Base-by-base conservation (phyloP, 176 grass and related monocot genomes). In the Puya raimondii region DNA sequence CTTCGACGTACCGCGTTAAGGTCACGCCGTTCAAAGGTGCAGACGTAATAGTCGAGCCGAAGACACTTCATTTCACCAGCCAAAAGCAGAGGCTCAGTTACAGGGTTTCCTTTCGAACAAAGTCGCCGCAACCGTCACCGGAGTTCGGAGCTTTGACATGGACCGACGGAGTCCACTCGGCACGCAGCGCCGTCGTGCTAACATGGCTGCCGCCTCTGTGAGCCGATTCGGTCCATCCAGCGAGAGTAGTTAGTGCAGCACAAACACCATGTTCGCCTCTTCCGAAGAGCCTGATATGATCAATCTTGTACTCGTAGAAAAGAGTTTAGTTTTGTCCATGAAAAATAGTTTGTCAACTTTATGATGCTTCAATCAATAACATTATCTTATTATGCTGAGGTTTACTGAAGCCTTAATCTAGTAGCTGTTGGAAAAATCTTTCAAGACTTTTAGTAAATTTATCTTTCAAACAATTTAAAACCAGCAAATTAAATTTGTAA, bases 111-210 rank as follows among this genome's bases (percentile, higher is more conserved):
- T 63, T 99, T 75, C 87, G 13, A 68, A 80, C 90, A 51, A 93
- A 83, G 75, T 80, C 68, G 10, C 80, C 77, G 9, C 82, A 86
- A 71, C 77, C 79, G 63, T 23, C 75, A 15, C 94, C 90, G 2
- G 87, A 93, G 77, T 91, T 78, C 27, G 94, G 94, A 51, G 94
- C 90, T 4, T 61, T 99, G 64, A 90, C 87, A 74, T 99, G 94
- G 90, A 88, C 70, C 50, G 87, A 94, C 74, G 85, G 85, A 23
- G 77, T 83, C 8, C 89, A 88, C 82, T 69, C 75, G 42, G 94
- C 86, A 63, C 85, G 87, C 16, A 93, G 82, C 63, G 78, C 90
- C 4, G 50, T 93, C 16, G 33, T 77, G 12, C 71, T 99, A 54
- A 86, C 87, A 70, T 99, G 90, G 94, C 58, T 88, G 80, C 74